phyloP scores from a whole-genome alignment of 768 basidiomycete species.

The Tricholoma flavovirens region DNA sequence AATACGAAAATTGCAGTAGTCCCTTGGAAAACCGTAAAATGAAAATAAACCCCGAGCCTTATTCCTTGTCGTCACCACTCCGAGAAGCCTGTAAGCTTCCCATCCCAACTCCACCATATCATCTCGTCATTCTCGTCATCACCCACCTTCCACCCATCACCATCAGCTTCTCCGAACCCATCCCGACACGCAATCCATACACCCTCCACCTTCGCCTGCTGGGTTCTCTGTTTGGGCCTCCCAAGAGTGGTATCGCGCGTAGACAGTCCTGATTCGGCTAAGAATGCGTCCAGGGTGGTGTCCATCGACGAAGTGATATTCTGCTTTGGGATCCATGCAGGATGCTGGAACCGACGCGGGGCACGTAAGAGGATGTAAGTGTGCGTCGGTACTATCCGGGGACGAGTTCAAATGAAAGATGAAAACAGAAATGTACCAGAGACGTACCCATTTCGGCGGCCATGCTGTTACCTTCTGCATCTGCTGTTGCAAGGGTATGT shows the following conservation, averaged over 20 bases:
- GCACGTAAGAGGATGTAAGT: conserved; percentile 43
- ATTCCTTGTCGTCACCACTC: conserved; percentile 35
- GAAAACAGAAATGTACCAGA: neutral
- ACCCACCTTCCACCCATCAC: conserved; percentile 8
- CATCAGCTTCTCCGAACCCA: conserved; percentile 13
- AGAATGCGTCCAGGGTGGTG: conserved; percentile 32
- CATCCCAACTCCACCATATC: conserved; percentile 65
- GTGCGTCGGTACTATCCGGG: conserved; percentile 34
- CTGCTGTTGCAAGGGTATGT: conserved; percentile 25
- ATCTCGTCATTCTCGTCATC: conserved; percentile 40
- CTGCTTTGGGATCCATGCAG: conserved; percentile 43
- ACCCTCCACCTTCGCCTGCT: conserved; percentile 35
- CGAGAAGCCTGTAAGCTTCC: conserved; percentile 44
- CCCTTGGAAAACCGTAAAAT: neutral
- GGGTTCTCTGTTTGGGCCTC: conserved; percentile 6
- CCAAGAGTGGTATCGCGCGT: neutral
- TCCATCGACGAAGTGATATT: conserved; percentile 36
- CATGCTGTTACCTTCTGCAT: conserved; percentile 24
- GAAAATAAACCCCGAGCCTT: too few species aligned
- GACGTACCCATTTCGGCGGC: conserved; percentile 25
- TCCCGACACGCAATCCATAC: conserved; percentile 38
- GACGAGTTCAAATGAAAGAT: neutral
- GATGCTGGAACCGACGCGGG: conserved; percentile 40
- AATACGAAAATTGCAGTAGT: neutral
- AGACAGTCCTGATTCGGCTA: conserved; percentile 27